Evolutionary conservation across 495 filamentous ascomycete species (phyloP).

Genomic region (Penicillium alfredii): DNA sequence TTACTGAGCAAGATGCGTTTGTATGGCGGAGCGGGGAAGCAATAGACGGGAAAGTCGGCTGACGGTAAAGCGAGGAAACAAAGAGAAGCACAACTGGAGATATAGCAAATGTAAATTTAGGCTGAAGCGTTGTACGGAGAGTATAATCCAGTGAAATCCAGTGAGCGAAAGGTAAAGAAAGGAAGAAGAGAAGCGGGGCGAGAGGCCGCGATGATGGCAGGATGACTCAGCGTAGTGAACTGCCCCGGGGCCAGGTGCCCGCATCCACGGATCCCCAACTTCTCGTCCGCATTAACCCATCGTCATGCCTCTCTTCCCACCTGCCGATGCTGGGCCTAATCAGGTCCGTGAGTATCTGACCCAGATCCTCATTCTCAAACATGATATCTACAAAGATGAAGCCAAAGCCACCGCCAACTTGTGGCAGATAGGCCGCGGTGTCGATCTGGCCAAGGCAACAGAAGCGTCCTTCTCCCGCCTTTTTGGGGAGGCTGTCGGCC

Average conservation of each 20-base stretch:
- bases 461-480: too few species aligned
- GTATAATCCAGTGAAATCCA: conserved; percentile 1
- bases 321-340: neutral
- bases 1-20: conserved; percentile 15
- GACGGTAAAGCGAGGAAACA: neutral
- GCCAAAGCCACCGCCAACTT: conserved; percentile 1
- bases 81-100: too few species aligned
- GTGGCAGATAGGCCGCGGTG: conserved; percentile 4
- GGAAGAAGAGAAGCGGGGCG: conserved; percentile 6
- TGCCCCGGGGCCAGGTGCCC: too few species aligned
- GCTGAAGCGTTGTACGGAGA: neutral
- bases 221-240: conserved; percentile 15
- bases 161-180: conserved; percentile 2
- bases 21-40: conserved; percentile 31
- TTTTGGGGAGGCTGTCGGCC: too few species aligned
- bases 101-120: too few species aligned
- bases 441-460: too few species aligned
- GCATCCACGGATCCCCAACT: conserved; percentile 10
- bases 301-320: conserved; percentile 1
- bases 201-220: conserved; percentile 10
- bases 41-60: conserved; percentile 14
- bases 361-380: conserved; percentile 2
- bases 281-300: neutral
- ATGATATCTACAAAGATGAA: neutral
- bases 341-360: conserved; percentile 5